Percentiles rank a stretch among this genome's conserved stretches.
Conservation (phyloP, 306 rosid genomes). For the Lagenaria siceraria region DNA sequence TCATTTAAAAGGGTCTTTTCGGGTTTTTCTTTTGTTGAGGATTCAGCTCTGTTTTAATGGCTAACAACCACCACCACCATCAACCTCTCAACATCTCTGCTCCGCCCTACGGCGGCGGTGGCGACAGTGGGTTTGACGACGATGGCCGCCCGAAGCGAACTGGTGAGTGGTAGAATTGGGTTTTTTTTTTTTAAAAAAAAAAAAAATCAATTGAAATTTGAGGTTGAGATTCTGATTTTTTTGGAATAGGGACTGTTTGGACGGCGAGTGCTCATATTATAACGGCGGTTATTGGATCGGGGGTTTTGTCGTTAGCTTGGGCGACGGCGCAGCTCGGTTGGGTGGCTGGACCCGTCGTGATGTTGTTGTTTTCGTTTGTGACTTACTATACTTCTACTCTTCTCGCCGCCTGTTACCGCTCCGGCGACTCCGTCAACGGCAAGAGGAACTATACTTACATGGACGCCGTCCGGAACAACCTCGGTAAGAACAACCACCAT, state of each 20-base stretch:
- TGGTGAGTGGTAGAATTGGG: neutral
- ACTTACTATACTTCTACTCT: slow-evolving; percentile 15
- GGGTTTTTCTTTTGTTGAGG: neutral
- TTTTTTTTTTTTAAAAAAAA: neutral
- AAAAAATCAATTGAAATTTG: no score
- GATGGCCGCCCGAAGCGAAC: slow-evolving; percentile 14
- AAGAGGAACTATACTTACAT: slow-evolving; percentile 13
- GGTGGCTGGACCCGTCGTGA: slow-evolving; percentile 10
- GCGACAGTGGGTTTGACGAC: neutral
- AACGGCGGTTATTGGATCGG: slow-evolving; percentile 16
- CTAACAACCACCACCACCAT: neutral
- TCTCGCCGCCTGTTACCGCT: slow-evolving; percentile 13
- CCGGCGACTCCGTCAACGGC: slow-evolving; percentile 7
- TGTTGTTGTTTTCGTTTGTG: slow-evolving; percentile 12
- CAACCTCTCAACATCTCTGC: neutral
- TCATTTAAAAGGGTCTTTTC: neutral
- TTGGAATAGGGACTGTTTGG: neutral
- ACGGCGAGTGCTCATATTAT: slow-evolving; percentile 18
- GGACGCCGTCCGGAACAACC: slow-evolving; percentile 10
- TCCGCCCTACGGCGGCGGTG: neutral
- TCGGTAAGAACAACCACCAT: neutral
- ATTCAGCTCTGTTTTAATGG: neutral
- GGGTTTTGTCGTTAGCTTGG: slow-evolving; percentile 16
- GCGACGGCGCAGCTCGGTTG: slow-evolving; percentile 17
- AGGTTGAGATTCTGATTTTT: neutral